A percentile compares a stretch with the other conserved stretches of the same genome.
Evolutionary conservation across 2,329 filamentous ascomycete species (phyloP).

Genomic region (Emergomyces africanus): DNA sequence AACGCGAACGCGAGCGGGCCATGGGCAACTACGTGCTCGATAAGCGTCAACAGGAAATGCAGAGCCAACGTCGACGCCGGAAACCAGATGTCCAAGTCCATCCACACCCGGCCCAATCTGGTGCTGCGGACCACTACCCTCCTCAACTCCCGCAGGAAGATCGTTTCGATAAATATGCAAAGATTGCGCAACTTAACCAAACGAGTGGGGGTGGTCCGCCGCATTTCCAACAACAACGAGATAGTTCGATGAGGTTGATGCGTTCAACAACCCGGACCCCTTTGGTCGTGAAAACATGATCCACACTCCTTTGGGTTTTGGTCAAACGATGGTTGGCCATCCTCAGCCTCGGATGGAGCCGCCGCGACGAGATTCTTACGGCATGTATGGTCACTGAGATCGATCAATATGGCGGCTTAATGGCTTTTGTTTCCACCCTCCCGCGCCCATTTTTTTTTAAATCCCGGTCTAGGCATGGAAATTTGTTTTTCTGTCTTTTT

Average conservation of each 20-base stretch:
- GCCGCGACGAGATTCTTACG: not conserved
- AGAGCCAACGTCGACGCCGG: not conserved
- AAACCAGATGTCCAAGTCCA: not conserved
- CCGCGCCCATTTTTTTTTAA: not conserved
- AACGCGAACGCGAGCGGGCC: constrained; percentile 5
- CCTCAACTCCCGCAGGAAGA: not conserved
- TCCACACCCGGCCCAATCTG: not conserved
- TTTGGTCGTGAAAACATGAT: not conserved
- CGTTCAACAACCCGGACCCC: not conserved
- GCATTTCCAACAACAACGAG: not conserved
- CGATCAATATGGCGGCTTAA: not conserved
- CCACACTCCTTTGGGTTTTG: not conserved
- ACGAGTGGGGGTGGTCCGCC: not conserved
- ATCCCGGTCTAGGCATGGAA: not conserved
- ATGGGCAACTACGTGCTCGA: constrained; percentile 5
- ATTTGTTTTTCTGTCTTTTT: not conserved
- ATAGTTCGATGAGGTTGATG: not conserved
- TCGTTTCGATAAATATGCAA: constrained; percentile 3
- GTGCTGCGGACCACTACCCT: not conserved
- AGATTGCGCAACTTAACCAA: constrained; percentile 4
- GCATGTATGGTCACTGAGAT: not conserved
- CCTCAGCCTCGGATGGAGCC: not conserved
- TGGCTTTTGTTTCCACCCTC: not conserved
- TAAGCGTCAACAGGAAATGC: constrained; percentile 1
- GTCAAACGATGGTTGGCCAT: not conserved